These are phyloP conservation scores for Pseudonitzschia pungens DNA, from an alignment of 108 stramenopile species.

Conservation along the genomic window DNA sequence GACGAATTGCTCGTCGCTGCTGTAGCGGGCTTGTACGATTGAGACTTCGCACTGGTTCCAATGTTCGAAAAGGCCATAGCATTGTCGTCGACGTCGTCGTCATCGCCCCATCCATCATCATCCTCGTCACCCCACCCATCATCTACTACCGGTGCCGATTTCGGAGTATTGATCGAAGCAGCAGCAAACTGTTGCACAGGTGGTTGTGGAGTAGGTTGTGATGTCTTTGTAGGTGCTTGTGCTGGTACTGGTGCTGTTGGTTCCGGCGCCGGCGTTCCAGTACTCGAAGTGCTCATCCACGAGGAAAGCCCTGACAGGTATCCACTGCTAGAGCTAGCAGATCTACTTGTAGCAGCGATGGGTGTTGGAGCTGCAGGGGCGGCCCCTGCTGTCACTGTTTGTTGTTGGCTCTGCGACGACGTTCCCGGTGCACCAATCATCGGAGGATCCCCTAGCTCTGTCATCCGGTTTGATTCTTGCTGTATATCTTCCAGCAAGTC, in stretches of 20 bases:
- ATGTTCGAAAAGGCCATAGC: slow-evolving; percentile 16
- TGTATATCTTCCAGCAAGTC: slow-evolving; percentile 53
- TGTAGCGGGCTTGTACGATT: background rate
- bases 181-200: slow-evolving; percentile 16
- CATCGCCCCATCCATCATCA: slow-evolving; percentile 43
- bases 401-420: slow-evolving; percentile 5
- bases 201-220: slow-evolving; percentile 15
- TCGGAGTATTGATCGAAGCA: slow-evolving; percentile 16
- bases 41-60: slow-evolving; percentile 19
- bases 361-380: slow-evolving; percentile 37
- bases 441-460: slow-evolving; percentile 33
- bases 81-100: slow-evolving; percentile 41
- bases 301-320: slow-evolving; percentile 72
- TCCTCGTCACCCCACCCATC: slow-evolving; percentile 59
- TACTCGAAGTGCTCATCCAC: slow-evolving; percentile 62
- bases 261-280: slow-evolving; percentile 26
- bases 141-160: slow-evolving; percentile 31
- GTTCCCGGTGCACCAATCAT: slow-evolving; percentile 30
- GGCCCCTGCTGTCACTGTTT: slow-evolving; percentile 3
- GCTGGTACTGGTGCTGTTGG: slow-evolving; percentile 22
- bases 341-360: slow-evolving; percentile 13
- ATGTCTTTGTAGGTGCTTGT: slow-evolving; percentile 21
- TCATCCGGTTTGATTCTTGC: slow-evolving; percentile 56
- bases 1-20: background rate
- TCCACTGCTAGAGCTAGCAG: slow-evolving; percentile 17